Conservation (phyloP, 1,139 yeast species). For the Pneumocystis jirovecii region DNA sequence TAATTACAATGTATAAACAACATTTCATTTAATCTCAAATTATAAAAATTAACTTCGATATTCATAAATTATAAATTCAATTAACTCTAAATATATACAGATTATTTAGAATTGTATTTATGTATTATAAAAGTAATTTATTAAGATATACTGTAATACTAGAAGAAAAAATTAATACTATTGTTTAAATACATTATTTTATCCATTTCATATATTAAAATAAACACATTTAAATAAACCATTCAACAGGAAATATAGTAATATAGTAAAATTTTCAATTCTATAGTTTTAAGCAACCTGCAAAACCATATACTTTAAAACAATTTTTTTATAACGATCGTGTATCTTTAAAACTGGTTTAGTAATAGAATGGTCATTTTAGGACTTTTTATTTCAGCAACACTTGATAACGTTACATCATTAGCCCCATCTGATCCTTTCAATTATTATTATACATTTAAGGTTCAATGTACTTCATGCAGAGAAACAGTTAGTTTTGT, state of each 20-base stretch:
- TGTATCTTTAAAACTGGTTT: slow-evolving; percentile 9
- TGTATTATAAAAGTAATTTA: too few relatives aligned
- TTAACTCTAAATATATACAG: too few relatives aligned
- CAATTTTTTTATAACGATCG: background rate
- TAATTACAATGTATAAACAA: background rate
- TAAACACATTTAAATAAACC: background rate
- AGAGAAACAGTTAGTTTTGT: slow-evolving; percentile 34
- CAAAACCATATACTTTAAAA: background rate
- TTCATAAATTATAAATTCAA: too few relatives aligned
- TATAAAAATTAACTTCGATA: too few relatives aligned
- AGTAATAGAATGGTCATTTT: slow-evolving; percentile 14
- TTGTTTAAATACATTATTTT: too few relatives aligned
- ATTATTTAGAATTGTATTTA: too few relatives aligned
- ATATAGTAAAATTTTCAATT: too few relatives aligned
- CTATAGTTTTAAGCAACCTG: background rate
- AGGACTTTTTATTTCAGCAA: slow-evolving; percentile 43
- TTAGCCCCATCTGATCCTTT: slow-evolving; percentile 45
- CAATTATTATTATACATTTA: slow-evolving; percentile 14
- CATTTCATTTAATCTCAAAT: too few relatives aligned
- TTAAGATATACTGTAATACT: too few relatives aligned
- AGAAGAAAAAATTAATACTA: too few relatives aligned
- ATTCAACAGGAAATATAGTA: too few relatives aligned
- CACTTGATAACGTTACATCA: slow-evolving; percentile 46
- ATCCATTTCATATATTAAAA: background rate
- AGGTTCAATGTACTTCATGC: slow-evolving; percentile 51